Base-by-base conservation (phyloP, 441 rosid genomes). In the Viola pubescens region DNA sequence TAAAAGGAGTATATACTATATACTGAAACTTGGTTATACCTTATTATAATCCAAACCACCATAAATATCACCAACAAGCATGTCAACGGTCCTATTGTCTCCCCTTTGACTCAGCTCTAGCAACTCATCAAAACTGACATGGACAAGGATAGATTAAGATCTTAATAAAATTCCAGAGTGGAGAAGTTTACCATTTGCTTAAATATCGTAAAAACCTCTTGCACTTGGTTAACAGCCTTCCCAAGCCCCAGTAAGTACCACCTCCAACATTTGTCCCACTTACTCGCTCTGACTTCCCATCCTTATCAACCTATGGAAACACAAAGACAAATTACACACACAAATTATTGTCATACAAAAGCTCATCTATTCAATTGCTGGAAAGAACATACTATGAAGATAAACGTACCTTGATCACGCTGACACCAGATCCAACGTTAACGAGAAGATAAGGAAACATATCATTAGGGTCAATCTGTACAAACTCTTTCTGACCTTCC, bases 221-320 rank as follows among this genome's bases (percentile, higher is more conserved):
- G 92, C 98, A 94, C 78, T 89, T 94, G 10, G 98, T 94, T 61
- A 94, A 70, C 64, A 94, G 87, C 79, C 81, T 87, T 74, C 99
- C 99, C 80, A 94, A 76, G 48, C 99, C 99, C 97, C 94, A 94
- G 46, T 87, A 94, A 58, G 99, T 91, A 56, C 99, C 99, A 71
- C 99, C 99, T 9, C 99, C 99, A 62, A 88, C 96, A 79, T 91
- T 94, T 56, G 99, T 94, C 52, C 99, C 98, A 50, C 99, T 94
- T 68, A 94, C 97, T 61, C 98, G 87, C 81, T 94, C 73, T 74
- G 87, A 94, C 68, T 91, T 91, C 13, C 98, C 98, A 70, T 94
- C 99, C 43, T 97, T 96, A 58, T 94, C 99, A 79, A 94, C 98
- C 99, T 94, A 70, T 61, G 62, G n/a, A 63, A 60, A 39, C 57